phyloP scores from a whole-genome alignment of 2,329 filamentous ascomycete species.

The Trichophyton simii region DNA sequence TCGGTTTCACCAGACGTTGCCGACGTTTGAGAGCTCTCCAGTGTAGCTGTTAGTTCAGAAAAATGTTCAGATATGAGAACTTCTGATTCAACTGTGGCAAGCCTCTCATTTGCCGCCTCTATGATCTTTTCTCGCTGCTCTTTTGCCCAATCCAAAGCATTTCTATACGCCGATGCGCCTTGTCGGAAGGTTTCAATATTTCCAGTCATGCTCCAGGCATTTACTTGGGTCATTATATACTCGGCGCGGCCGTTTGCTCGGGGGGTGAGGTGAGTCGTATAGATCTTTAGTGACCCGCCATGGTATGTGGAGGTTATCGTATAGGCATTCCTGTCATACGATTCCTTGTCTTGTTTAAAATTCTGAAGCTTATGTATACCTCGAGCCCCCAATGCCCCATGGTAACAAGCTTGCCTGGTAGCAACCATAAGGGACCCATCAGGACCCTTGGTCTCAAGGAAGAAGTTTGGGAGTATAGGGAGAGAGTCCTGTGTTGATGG shows the following conservation, averaged over 20 bases:
- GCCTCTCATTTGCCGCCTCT: neutral
- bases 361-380: constrained; percentile 30
- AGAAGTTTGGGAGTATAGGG: constrained; percentile 32
- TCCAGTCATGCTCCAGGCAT: constrained; percentile 19
- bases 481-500: constrained; percentile 19
- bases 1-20: too few species aligned
- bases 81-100: neutral
- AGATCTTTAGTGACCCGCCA: constrained; percentile 6
- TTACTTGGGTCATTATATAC: constrained; percentile 14
- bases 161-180: constrained; percentile 31
- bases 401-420: constrained; percentile 26
- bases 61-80: neutral
- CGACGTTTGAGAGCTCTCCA: too few species aligned
- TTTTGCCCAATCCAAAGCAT: constrained; percentile 28
- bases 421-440: constrained; percentile 21
- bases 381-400: constrained; percentile 29
- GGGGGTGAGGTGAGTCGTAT: constrained; percentile 5
- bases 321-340: constrained; percentile 31
- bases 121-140: constrained; percentile 22
- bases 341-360: constrained; percentile 20
- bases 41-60: too few species aligned
- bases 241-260: neutral
- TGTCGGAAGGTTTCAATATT: constrained; percentile 21
- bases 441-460: constrained; percentile 30
- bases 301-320: constrained; percentile 22